Evolutionary conservation across 1,284 basidiomycete genomes (phyloP).

Genomic region (Moniliophthora roreri): DNA sequence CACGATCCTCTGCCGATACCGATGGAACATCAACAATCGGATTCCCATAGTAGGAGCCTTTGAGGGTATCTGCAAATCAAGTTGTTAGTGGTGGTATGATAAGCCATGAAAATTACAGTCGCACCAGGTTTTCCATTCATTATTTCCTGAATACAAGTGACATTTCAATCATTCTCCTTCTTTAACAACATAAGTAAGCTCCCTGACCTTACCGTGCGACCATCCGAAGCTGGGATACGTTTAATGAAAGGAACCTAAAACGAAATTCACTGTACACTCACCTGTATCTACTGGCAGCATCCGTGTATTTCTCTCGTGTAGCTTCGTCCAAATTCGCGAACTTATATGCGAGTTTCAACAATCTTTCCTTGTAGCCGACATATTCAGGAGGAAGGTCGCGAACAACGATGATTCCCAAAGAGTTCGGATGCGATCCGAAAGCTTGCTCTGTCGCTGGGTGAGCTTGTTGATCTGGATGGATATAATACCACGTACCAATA

Average conservation of each 20-base stretch:
- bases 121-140: conserved; percentile 89
- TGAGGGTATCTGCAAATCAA: conserved; percentile 66
- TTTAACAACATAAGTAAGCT: not conserved
- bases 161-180: not conserved
- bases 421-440: conserved; percentile 76
- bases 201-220: conserved; percentile 84
- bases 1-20: conserved; percentile 52
- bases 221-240: conserved; percentile 75
- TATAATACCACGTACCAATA: conserved; percentile 49
- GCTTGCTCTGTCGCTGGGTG: conserved; percentile 54
- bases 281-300: conserved; percentile 71
- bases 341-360: conserved; percentile 71
- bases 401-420: conserved; percentile 79
- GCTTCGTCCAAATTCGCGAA: conserved; percentile 72
- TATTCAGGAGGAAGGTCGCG: conserved; percentile 77
- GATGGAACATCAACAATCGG: conserved; percentile 67
- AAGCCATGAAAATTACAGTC: not conserved
- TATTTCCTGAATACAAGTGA: conserved; percentile 67
- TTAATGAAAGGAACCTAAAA: conserved; percentile 1
- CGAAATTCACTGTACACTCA: conserved; percentile 22
- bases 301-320: conserved; percentile 69
- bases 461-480: not conserved
- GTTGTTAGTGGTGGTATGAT: too few relatives aligned
- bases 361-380: conserved; percentile 56
- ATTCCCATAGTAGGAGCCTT: conserved; percentile 93